These are phyloP conservation scores for Aspergillus baeticus DNA, from an alignment of 495 filamentous ascomycete genomes.

Conservation along the genomic window DNA sequence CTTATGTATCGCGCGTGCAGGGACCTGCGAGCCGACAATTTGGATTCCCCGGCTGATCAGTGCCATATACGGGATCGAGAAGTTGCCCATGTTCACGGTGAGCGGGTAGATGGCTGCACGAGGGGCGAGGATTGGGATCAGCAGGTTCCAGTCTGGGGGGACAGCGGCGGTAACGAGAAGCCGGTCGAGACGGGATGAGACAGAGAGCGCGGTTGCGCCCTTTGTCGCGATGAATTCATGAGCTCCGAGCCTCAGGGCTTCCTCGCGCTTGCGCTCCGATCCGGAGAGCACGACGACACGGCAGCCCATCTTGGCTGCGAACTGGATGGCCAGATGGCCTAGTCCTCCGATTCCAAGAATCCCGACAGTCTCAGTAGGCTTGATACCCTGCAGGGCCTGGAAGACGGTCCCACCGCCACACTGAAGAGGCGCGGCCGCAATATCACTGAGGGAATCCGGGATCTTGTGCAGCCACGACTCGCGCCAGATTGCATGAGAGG, in stretches of 20 bases:
- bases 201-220: conserved; percentile 6
- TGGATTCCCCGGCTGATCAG: conserved; percentile 5
- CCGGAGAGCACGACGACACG: conserved; percentile 15
- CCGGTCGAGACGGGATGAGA: not conserved
- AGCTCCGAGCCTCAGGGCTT: conserved; percentile 13
- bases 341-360: conserved; percentile 17
- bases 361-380: conserved; percentile 15
- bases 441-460: conserved; percentile 8
- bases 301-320: conserved; percentile 19
- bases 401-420: conserved; percentile 18
- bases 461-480: conserved; percentile 16
- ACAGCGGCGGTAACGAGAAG: conserved; percentile 10
- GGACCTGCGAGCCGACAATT: conserved; percentile 6
- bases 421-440: conserved; percentile 12
- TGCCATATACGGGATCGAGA: conserved; percentile 12
- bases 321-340: conserved; percentile 17
- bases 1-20: not conserved
- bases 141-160: conserved; percentile 10
- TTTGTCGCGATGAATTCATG: conserved; percentile 17
- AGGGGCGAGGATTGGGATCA: conserved; percentile 7
- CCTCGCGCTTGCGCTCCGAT: conserved; percentile 14
- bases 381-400: conserved; percentile 6
- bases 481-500: conserved; percentile 16
- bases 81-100: conserved; percentile 2
- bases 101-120: conserved; percentile 8